Base-by-base conservation (phyloP, 495 filamentous ascomycete species). In the Penicillium verhagenii region DNA sequence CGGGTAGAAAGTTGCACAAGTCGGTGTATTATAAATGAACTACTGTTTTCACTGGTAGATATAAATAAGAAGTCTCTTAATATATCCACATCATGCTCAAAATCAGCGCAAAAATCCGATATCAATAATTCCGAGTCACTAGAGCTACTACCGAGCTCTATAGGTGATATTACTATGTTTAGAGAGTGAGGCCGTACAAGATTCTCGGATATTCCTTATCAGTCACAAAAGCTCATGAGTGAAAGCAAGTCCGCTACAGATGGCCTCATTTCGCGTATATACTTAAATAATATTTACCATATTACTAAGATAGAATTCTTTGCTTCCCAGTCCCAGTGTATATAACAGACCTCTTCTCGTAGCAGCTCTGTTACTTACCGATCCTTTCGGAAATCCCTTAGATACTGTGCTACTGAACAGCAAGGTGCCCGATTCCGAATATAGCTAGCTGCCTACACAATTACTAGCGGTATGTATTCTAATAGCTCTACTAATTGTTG, bases 31-130 rank as follows among this genome's bases (percentile, higher is more conserved):
- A 52, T 52, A 40, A 58, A 65, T 2, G 9, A 24, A 23, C 16
- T 33, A 10, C 33, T 1, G 29, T 48, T 38, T 20, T 50, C 53
- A 37, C 47, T 31, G 14, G 57, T n/a, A n/a, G 58, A 60, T 51
- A 80, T 67, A 25, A 80, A 72, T 45, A 63, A 73, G 57, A 71
- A 79, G 45, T 72, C 61, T 54, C 62, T 50, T 31, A 82, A 58
- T 16, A 60, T 65, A 19, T 33, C 26, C 2, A 81, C 23, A 63
- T 80, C 74, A 2, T 75, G 67, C 50, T 79, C 73, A 61, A 80
- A 79, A 13, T 43, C 58, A 16, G n/a, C 7, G 10, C 19, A 23
- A 3, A 50, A 37, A 21, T 50, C 47, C 4, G 26, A 19, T 20
- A 11, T 18, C 24, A 29, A 50, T 37, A 29, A 29, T 26, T 50